Conservation (phyloP, 2,329 filamentous ascomycete genomes). For the Monosporascus sp. region DNA sequence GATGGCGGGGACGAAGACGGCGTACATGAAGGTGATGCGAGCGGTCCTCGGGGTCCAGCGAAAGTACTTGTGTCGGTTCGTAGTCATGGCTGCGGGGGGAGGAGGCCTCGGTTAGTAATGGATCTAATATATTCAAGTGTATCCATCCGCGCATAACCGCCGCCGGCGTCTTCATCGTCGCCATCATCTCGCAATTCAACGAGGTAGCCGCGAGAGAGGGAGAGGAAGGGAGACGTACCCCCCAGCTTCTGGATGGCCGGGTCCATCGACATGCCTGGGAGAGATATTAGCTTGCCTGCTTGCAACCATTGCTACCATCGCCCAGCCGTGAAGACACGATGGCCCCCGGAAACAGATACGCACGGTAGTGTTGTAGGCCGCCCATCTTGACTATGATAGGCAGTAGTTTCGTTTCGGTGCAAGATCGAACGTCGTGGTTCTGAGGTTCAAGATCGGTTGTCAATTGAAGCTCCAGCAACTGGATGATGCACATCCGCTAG, state of each 20-base stretch:
- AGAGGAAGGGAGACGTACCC: constrained; percentile 31
- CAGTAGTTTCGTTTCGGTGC: constrained; percentile 11
- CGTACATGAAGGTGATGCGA: constrained; percentile 72
- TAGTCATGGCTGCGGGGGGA: constrained; percentile 63
- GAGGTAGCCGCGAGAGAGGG: not conserved
- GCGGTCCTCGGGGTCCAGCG: constrained; percentile 84
- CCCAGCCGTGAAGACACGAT: not conserved
- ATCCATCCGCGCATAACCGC: not conserved
- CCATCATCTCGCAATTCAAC: not conserved
- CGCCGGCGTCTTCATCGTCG: not conserved
- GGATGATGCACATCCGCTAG: not conserved
- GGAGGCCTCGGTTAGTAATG: constrained; percentile 10
- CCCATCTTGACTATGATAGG: constrained; percentile 33
- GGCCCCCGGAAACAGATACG: constrained; percentile 6
- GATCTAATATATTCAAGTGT: not conserved
- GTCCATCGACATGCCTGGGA: constrained; percentile 40
- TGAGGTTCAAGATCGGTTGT: not conserved
- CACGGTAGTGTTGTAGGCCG: constrained; percentile 39
- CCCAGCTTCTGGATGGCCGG: constrained; percentile 41
- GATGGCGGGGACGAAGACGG: constrained; percentile 64
- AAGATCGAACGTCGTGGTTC: constrained; percentile 1
- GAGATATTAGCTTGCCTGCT: constrained; percentile 22
- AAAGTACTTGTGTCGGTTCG: constrained; percentile 90
- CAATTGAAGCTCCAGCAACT: not conserved
- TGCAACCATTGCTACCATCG: constrained; percentile 6